phyloP scores from a whole-genome alignment of 2,329 filamentous ascomycete species.

The Fusarium siculi region DNA sequence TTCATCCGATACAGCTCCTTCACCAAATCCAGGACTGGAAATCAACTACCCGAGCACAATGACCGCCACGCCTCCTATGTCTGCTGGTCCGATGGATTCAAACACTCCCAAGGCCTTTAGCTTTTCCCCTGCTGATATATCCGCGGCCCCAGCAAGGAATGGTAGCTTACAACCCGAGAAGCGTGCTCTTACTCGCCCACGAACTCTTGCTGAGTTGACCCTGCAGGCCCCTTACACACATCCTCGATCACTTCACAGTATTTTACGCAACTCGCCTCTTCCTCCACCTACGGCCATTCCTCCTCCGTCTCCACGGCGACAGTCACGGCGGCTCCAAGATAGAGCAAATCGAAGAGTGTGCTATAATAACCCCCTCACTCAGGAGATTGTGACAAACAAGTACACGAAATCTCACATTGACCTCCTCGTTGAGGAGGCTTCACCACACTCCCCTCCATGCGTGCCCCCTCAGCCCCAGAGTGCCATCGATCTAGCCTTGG shows the following conservation, averaged over 20 bases:
- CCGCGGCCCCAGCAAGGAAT: slow-evolving; percentile 11
- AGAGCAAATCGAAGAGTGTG: slow-evolving; percentile 66
- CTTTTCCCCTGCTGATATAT: slow-evolving; percentile 54
- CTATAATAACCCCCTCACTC: slow-evolving; percentile 70
- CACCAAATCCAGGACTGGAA: slow-evolving; percentile 57
- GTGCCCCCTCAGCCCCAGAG: slow-evolving; percentile 51
- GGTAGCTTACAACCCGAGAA: slow-evolving; percentile 27
- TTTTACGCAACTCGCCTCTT: slow-evolving; percentile 73
- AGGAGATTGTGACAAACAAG: slow-evolving; percentile 71
- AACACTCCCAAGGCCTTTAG: slow-evolving; percentile 56
- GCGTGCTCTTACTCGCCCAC: slow-evolving; percentile 23
- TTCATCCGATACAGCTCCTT: slow-evolving; percentile 61
- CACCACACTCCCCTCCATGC: slow-evolving; percentile 56
- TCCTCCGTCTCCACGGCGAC: slow-evolving; percentile 63
- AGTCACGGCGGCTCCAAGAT: slow-evolving; percentile 65
- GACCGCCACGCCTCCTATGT: slow-evolving; percentile 69
- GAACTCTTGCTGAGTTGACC: slow-evolving; percentile 23
- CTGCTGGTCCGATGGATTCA: slow-evolving; percentile 62
- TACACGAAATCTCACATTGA: slow-evolving; percentile 73
- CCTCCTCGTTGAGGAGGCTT: slow-evolving; percentile 67
- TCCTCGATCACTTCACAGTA: slow-evolving; percentile 69
- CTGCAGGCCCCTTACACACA: slow-evolving; percentile 66
- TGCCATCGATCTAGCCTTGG: slow-evolving; percentile 60
- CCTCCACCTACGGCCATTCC: slow-evolving; percentile 62
- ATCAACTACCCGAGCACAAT: slow-evolving; percentile 65